Evolutionary conservation across 1,139 yeast genomes (phyloP).

Genomic region (Blastobotrys raffinosifermentans): DNA sequence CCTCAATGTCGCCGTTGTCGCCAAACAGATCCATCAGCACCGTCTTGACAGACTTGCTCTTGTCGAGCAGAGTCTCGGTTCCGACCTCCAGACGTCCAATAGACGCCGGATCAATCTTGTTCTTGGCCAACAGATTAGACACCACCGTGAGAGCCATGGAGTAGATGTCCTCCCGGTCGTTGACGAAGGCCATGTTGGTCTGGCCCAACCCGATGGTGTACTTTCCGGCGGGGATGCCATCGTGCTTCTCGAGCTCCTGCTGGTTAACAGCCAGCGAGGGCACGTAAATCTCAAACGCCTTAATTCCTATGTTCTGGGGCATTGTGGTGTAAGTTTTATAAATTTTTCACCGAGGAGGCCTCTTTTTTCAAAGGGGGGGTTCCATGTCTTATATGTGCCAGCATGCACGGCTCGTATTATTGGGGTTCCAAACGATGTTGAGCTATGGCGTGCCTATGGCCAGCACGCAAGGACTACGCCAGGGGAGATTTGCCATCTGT

Average conservation of each 20-base stretch:
- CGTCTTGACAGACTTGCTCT: slow-evolving; percentile 94
- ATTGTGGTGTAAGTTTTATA: too few relatives aligned
- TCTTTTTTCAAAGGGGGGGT: too few relatives aligned
- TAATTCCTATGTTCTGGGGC: slow-evolving; percentile 88
- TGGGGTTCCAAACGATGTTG: too few relatives aligned
- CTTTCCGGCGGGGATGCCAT: slow-evolving; percentile 87
- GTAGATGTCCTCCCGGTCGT: slow-evolving; percentile 96
- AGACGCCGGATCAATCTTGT: slow-evolving; percentile 69
- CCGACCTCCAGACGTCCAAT: slow-evolving; percentile 98
- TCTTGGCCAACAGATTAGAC: slow-evolving; percentile 68
- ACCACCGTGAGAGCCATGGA: slow-evolving; percentile 84
- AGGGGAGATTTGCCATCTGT: too few relatives aligned
- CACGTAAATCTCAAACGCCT: slow-evolving; percentile 87
- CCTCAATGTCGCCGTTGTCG: slow-evolving; percentile 87
- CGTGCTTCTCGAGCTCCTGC: slow-evolving; percentile 75
- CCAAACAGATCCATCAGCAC: slow-evolving; percentile 93
- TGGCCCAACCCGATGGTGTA: slow-evolving; percentile 98
- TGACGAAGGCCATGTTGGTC: slow-evolving; percentile 95
- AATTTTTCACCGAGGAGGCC: too few relatives aligned
- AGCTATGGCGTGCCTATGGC: too few relatives aligned
- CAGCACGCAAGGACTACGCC: too few relatives aligned
- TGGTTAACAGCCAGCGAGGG: slow-evolving; percentile 86
- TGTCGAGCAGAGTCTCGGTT: slow-evolving; percentile 94
- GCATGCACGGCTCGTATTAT: too few relatives aligned
- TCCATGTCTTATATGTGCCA: too few relatives aligned